Conservation (phyloP, 2,329 filamentous ascomycete species). For the Ceratocystis lukuohia region DNA sequence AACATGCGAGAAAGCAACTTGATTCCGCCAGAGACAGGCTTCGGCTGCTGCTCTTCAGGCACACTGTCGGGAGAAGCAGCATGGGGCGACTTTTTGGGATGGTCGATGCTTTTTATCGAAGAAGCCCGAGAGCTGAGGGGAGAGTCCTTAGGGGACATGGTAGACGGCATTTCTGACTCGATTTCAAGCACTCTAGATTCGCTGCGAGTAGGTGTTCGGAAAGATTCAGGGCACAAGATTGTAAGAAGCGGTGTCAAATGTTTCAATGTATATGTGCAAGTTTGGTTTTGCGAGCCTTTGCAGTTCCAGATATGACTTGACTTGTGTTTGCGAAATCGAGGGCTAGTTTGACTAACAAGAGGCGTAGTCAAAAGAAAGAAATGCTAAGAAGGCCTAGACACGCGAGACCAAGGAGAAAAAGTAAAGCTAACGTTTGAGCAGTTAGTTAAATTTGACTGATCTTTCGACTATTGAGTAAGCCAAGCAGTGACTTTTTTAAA, state of each 20-base stretch:
- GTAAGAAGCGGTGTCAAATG: neutral
- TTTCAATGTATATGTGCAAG: neutral
- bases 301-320: neutral
- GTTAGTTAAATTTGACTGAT: neutral
- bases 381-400: neutral
- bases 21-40: constrained; percentile 17
- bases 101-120: constrained; percentile 17
- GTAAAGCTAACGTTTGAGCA: neutral
- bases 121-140: constrained; percentile 19
- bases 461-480: neutral
- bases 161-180: constrained; percentile 5
- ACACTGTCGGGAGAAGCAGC: constrained; percentile 7
- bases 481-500: neutral
- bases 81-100: constrained; percentile 15
- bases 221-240: neutral
- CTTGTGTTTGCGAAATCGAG: neutral
- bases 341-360: neutral
- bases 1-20: constrained; percentile 19
- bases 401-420: neutral
- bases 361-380: neutral
- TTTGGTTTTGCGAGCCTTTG: neutral
- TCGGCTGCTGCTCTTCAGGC: constrained; percentile 9
- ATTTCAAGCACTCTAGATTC: neutral
- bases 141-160: constrained; percentile 18
- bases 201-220: neutral